Evolutionary conservation across 345 rosid genomes (phyloP).

Genomic region (Microcos paniculata): DNA sequence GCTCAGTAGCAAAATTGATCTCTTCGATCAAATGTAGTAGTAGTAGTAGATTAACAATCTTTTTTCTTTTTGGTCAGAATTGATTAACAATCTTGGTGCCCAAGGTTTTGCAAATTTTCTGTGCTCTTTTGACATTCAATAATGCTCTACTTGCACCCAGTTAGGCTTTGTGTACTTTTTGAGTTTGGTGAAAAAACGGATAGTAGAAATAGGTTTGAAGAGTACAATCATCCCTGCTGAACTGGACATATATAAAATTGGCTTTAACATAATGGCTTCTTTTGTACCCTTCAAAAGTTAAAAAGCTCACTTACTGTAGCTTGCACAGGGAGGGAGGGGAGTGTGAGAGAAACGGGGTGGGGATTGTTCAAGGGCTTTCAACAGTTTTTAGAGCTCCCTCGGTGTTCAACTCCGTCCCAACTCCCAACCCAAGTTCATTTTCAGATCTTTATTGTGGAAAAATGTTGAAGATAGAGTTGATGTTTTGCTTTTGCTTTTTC

Average conservation of each 20-base stretch:
- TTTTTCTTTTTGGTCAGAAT: no score
- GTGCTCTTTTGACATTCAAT: neutral
- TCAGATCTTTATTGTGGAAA: constrained; percentile 2
- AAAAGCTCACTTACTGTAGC: neutral
- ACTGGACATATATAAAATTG: no score
- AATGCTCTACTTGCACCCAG: neutral
- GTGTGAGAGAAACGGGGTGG: neutral
- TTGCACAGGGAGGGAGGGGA: constrained; percentile 21
- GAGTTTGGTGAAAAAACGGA: neutral
- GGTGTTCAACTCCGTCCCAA: neutral
- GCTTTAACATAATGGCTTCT: neutral
- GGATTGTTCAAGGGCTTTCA: neutral
- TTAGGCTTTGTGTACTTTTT: neutral
- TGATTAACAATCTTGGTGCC: neutral
- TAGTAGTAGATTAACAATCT: no score
- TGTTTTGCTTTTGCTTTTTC: constrained; percentile 35
- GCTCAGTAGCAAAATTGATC: neutral
- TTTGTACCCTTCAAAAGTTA: neutral
- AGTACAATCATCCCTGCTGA: neutral
- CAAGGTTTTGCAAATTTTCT: neutral
- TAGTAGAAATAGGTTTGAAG: neutral
- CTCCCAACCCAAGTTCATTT: neutral
- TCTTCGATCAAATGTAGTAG: neutral
- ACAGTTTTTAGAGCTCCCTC: neutral
- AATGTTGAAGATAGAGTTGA: constrained; percentile 27